A percentile compares a stretch with the other conserved stretches of the same genome.
Conservation (phyloP, 805 yeast species). For the Priceomyces carsonii region DNA sequence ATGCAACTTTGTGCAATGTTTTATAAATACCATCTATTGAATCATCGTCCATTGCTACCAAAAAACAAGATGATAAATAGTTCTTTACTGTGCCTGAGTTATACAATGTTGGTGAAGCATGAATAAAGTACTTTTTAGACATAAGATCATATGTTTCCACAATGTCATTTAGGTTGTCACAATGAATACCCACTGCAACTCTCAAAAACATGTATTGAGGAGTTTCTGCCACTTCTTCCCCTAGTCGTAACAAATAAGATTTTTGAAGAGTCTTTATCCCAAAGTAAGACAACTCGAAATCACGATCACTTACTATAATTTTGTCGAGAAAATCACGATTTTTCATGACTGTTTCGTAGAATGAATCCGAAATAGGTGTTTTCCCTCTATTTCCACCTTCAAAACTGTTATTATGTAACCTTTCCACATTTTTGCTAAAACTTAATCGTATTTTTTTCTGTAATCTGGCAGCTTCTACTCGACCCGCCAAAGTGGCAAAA, state of each 20-base stretch:
- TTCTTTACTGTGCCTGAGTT: conserved; percentile 89
- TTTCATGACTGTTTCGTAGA: conserved; percentile 61
- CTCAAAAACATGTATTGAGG: conserved; percentile 91
- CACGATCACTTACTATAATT: conserved; percentile 76
- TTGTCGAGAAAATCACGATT: conserved; percentile 68
- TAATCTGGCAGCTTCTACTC: conserved; percentile 33
- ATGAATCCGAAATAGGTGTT: conserved; percentile 72
- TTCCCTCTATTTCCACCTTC: conserved; percentile 8
- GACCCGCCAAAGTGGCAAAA: conserved; percentile 36
- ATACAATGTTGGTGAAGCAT: conserved; percentile 93
- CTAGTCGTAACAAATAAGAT: conserved; percentile 69
- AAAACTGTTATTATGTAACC: conserved; percentile 15
- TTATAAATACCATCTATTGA: conserved; percentile 94
- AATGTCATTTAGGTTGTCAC: conserved; percentile 60
- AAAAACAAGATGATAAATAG: conserved; percentile 88
- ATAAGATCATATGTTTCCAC: conserved; percentile 83
- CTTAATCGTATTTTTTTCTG: conserved; percentile 16
- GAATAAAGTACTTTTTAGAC: conserved; percentile 87
- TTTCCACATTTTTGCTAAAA: conserved; percentile 26
- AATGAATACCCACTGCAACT: conserved; percentile 90
- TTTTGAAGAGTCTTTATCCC: conserved; percentile 92
- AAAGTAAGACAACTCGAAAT: conserved; percentile 75
- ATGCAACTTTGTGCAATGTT: conserved; percentile 83
- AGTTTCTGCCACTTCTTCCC: conserved; percentile 70
- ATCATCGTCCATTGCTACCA: conserved; percentile 89